Evolutionary conservation across 2,329 filamentous ascomycete species (phyloP).

Genomic region (Periconia macrospinosa): DNA sequence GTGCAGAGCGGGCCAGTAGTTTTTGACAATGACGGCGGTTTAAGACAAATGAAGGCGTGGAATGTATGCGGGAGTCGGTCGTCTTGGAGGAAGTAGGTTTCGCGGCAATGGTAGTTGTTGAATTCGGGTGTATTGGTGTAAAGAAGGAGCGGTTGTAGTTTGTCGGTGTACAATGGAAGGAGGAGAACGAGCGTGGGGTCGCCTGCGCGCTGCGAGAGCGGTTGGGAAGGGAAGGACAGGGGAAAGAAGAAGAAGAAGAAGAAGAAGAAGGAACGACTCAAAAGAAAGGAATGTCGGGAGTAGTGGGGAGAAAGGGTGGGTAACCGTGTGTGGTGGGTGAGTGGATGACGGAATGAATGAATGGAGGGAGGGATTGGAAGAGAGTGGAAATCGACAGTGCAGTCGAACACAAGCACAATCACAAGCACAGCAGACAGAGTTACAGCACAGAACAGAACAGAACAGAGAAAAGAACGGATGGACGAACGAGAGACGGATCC

Average conservation of each 20-base stretch:
- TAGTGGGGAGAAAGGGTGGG: conserved; percentile 1
- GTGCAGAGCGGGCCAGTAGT: background rate
- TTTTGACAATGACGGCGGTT: background rate
- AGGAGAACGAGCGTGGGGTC: conserved; percentile 9
- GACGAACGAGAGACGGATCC: background rate
- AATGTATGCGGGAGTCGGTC: background rate
- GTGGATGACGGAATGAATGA: background rate
- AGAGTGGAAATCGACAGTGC: background rate
- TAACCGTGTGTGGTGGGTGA: background rate
- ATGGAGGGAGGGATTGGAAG: background rate
- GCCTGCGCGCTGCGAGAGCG: conserved; percentile 18
- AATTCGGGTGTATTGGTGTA: too few relatives aligned
- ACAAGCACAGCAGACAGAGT: too few relatives aligned
- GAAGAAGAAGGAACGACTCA: too few relatives aligned
- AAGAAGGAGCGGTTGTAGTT: background rate
- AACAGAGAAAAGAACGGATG: background rate
- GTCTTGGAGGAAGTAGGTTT: background rate
- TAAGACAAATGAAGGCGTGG: background rate
- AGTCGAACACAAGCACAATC: too few relatives aligned
- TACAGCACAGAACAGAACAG: background rate
- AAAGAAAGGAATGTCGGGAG: background rate
- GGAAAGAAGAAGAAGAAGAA: conserved; percentile 10
- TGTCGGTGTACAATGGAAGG: background rate
- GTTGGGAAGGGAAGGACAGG: conserved; percentile 11
- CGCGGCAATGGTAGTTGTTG: background rate